Evolutionary conservation across 768 basidiomycete genomes (phyloP).

Genomic region (Nevesoporus exiguus): DNA sequence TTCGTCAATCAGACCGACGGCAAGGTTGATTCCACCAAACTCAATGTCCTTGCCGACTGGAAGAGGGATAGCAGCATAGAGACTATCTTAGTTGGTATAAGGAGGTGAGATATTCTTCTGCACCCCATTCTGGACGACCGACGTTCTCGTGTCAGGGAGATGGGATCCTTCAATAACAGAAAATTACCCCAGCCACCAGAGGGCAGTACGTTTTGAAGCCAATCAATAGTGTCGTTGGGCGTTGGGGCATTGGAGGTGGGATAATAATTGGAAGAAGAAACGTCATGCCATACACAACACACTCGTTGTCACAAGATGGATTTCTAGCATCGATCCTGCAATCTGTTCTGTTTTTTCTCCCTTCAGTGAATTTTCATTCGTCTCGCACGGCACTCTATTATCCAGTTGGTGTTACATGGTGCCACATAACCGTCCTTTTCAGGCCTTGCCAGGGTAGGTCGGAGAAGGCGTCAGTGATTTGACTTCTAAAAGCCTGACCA

Average conservation of each 20-base stretch:
- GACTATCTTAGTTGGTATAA: constrained; percentile 86
- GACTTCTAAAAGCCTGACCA: too few species aligned
- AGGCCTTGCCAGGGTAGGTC: too few species aligned
- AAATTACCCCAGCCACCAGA: constrained; percentile 96
- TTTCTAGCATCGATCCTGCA: constrained; percentile 23
- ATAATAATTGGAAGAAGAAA: constrained; percentile 12
- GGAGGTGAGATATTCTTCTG: constrained; percentile 51
- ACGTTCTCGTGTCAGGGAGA: constrained; percentile 59
- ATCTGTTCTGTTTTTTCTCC: constrained; percentile 13
- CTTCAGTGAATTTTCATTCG: constrained; percentile 14
- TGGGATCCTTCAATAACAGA: constrained; percentile 87
- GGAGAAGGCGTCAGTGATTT: too few species aligned
- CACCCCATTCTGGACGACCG: constrained; percentile 2
- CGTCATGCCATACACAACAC: constrained; percentile 8
- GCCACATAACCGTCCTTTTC: neutral
- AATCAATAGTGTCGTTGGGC: neutral
- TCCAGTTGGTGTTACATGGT: too few species aligned
- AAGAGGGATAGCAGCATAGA: constrained; percentile 75
- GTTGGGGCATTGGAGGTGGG: constrained; percentile 8
- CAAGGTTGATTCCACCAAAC: constrained; percentile 68
- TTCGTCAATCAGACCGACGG: constrained; percentile 79
- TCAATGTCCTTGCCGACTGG: constrained; percentile 77
- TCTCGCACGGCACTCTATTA: constrained; percentile 6
- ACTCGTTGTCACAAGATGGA: constrained; percentile 14
- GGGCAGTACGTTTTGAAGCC: constrained; percentile 61